These are phyloP conservation scores for Wickerhamiella hasegawae DNA, from an alignment of 805 yeast species.

Conservation along the genomic window DNA sequence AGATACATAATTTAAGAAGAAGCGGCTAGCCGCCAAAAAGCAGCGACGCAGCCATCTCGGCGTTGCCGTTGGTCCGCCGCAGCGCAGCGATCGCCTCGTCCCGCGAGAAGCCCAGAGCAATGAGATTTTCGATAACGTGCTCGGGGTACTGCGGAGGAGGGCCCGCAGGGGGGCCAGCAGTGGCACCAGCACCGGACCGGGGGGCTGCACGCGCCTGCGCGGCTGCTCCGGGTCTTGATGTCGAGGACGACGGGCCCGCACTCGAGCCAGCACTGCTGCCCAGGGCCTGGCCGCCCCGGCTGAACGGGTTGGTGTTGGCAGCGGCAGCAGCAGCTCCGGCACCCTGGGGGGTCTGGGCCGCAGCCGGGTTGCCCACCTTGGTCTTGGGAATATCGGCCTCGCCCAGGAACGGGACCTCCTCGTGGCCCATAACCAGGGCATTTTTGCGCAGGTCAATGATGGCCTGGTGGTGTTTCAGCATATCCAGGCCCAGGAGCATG, in stretches of 20 bases:
- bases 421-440: conserved; percentile 49
- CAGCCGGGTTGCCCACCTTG: conserved; percentile 7
- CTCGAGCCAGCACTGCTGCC: neutral
- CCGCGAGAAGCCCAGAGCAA: conserved; percentile 55
- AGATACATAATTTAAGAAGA: no score
- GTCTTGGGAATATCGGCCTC: conserved; percentile 51
- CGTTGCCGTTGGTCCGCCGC: conserved; percentile 52
- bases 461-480: conserved; percentile 82
- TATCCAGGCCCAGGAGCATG: conserved; percentile 70
- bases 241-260: neutral
- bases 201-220: neutral
- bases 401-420: conserved; percentile 50
- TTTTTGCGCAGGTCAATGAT: conserved; percentile 55
- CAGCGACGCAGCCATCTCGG: conserved; percentile 73
- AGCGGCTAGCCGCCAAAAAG: no score
- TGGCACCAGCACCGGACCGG: conserved; percentile 3
- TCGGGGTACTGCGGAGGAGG: conserved; percentile 26
- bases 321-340: conserved; percentile 15
- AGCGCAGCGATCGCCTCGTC: conserved; percentile 51
- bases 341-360: conserved; percentile 3
- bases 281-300: conserved; percentile 7
- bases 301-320: no score
- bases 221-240: neutral
- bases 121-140: conserved; percentile 29
- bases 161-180: conserved; percentile 5